phyloP scores from a whole-genome alignment of 768 basidiomycete genomes.

The Phaffia australis region DNA sequence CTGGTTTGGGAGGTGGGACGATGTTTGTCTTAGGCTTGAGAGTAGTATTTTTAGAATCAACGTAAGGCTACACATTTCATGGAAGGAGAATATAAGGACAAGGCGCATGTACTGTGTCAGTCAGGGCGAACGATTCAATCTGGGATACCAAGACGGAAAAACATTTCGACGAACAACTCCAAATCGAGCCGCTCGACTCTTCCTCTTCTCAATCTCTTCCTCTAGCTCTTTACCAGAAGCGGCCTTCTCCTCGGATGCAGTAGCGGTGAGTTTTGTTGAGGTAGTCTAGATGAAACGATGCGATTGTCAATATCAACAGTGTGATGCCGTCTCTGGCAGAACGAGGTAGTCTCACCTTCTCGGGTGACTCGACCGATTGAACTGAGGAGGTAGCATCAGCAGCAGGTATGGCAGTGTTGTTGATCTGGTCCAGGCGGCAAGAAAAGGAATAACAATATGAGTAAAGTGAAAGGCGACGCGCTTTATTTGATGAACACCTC shows the following conservation, averaged over 20 bases:
- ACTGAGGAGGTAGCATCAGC: slow-evolving; percentile 6
- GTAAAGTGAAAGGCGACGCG: neutral
- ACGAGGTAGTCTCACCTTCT: neutral
- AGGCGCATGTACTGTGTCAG: neutral
- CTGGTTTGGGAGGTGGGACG: neutral
- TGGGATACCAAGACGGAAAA: neutral
- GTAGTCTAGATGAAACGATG: neutral
- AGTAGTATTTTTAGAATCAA: slow-evolving; percentile 12
- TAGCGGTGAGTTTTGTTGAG: neutral
- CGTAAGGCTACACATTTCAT: slow-evolving; percentile 9
- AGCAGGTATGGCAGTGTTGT: neutral
- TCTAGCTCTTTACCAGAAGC: neutral
- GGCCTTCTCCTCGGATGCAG: slow-evolving; percentile 3
- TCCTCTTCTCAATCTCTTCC: slow-evolving; percentile 19
- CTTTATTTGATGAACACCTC: too few species aligned
- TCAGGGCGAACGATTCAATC: neutral
- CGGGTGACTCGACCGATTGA: neutral
- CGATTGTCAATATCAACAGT: too few species aligned
- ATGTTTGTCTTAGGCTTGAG: slow-evolving; percentile 8
- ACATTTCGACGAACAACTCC: slow-evolving; percentile 14
- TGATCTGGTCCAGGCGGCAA: neutral
- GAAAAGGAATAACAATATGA: neutral
- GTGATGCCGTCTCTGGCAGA: too few species aligned
- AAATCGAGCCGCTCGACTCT: slow-evolving; percentile 21
- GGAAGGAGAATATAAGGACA: neutral